Evolutionary conservation across 2,329 filamentous ascomycete genomes (phyloP).

Genomic region (Juglanconis juglandina): DNA sequence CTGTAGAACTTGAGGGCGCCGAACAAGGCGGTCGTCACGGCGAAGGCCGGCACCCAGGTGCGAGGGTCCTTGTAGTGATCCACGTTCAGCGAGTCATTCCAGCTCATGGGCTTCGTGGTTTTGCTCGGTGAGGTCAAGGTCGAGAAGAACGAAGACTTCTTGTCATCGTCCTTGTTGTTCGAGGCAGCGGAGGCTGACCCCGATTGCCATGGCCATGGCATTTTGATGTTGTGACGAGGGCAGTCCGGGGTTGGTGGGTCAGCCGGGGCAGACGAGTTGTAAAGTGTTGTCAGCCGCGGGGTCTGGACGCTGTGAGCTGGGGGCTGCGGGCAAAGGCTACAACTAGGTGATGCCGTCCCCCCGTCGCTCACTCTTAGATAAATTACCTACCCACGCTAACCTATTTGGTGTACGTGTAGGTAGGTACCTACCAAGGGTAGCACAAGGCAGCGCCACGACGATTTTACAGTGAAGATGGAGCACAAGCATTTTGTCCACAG

Average conservation of each 20-base stretch:
- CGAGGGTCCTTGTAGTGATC: constrained; percentile 51
- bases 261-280: background rate
- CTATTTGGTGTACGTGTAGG: no score
- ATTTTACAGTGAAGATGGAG: background rate
- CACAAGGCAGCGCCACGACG: no score
- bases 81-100: constrained; percentile 41
- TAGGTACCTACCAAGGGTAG: no score
- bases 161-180: background rate
- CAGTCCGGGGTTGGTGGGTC: background rate
- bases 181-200: constrained; percentile 10
- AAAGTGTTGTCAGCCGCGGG: background rate
- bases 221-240: constrained; percentile 4
- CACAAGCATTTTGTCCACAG: background rate
- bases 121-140: constrained; percentile 10
- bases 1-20: constrained; percentile 60
- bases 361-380: no score
- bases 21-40: constrained; percentile 55
- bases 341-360: background rate
- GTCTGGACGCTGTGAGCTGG: background rate
- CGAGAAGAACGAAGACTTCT: background rate
- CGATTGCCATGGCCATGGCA: constrained; percentile 18
- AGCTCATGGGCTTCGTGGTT: constrained; percentile 31
- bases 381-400: no score
- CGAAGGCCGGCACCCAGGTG: constrained; percentile 50
- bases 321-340: background rate